Evolutionary conservation across 2,329 filamentous ascomycete species (phyloP), one percentile per base, ranked within the genome.

Genomic region (Paecilomyces formosus): DNA sequence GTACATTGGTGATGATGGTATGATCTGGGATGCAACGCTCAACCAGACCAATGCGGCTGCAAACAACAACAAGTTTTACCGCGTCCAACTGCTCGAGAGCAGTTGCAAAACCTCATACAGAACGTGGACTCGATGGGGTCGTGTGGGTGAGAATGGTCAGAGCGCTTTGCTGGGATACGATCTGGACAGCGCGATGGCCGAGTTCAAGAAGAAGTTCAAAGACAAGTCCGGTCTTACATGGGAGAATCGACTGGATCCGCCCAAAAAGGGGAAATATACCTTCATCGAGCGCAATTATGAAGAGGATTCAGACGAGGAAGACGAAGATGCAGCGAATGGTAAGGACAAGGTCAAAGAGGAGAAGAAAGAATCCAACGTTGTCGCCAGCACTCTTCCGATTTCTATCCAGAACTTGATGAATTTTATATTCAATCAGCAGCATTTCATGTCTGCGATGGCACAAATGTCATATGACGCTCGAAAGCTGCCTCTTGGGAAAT

Each of bases 1-100:
- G 31, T 86, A 88, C 67, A 82, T 93, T 58, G 87, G 87, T 60
- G 74, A 81, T 1, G 73, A 81, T 45, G 84, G 85, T 21, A 74
- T 88, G 57, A 90, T 93, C 54, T 93, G 84, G 70, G 90, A 95
- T 68, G 90, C 88, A 0, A 86, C 88, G 0, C 78, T 95, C 53
- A 94, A 92, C 64, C 88, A 92, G 70, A 88, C 90, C 11, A 89
- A 91, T 64, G 78, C 88, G 0, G 75, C 78, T 0, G 74, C 81
- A 53, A 94, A 93, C 68, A 88, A 89, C 72, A 93, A 94, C 72
- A 94, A 94, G 64, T 93, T 92, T 71, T 93, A 92, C 68, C 83
- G 85, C 28, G 71, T 92, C 28, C 89, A 93, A 77, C 78, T 89
- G 61, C 67, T 85, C n/a, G 55, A 57, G 2, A 56, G 57, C 9